Conservation (phyloP, 495 filamentous ascomycete species). For the Hypomontagnella submonticulosa region DNA sequence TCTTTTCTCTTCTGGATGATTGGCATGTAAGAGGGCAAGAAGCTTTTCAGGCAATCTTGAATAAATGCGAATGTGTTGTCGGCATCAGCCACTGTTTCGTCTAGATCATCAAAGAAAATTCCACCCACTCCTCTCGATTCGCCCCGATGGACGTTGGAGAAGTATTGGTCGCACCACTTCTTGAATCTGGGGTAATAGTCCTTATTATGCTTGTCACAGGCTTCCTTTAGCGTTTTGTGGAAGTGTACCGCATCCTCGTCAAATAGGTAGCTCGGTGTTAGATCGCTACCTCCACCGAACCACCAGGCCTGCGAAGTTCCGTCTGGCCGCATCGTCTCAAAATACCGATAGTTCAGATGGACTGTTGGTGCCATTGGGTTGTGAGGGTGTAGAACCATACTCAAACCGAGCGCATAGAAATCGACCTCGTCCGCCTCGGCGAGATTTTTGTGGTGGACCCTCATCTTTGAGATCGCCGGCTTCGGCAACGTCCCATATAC, state of each 20-base stretch:
- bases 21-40: conserved; percentile 90
- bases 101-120: conserved; percentile 98
- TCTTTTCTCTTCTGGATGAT: conserved; percentile 90
- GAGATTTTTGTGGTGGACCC: conserved; percentile 92
- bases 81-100: conserved; percentile 80
- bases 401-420: conserved; percentile 95
- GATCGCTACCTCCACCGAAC: conserved; percentile 95
- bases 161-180: conserved; percentile 98
- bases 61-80: conserved; percentile 94
- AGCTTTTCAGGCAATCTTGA: conserved; percentile 82
- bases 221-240: conserved; percentile 90
- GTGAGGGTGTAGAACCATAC: conserved; percentile 87
- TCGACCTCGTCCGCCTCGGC: conserved; percentile 74
- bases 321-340: conserved; percentile 86
- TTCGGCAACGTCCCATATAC: conserved; percentile 94
- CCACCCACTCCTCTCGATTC: conserved; percentile 93
- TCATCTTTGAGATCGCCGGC: conserved; percentile 91
- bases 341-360: conserved; percentile 98
- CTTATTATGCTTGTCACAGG: conserved; percentile 93
- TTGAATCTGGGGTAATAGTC: conserved; percentile 96
- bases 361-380: conserved; percentile 99
- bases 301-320: conserved; percentile 88
- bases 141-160: conserved; percentile 87
- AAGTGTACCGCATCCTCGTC: conserved; percentile 98
- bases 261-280: conserved; percentile 94